phyloP scores from a whole-genome alignment of 495 filamentous ascomycete genomes.

The Articulospora tetracladia region DNA sequence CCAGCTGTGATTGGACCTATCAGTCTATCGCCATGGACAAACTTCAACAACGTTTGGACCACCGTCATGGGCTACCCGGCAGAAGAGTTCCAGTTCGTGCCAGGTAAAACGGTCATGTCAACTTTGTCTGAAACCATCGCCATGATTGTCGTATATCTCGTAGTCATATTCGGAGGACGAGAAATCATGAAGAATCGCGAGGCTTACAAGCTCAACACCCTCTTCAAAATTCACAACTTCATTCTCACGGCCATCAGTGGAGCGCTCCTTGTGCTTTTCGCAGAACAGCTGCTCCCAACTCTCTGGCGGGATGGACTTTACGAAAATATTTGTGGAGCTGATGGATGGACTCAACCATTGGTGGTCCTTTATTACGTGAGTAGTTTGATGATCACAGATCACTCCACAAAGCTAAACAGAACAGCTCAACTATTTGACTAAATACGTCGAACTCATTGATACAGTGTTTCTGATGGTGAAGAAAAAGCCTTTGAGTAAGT shows the following conservation, averaged over 20 bases:
- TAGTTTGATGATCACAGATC: constrained; percentile 10
- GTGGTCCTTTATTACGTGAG: constrained; percentile 74
- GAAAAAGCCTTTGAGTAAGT: constrained; percentile 77
- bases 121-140: constrained; percentile 60
- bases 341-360: constrained; percentile 73
- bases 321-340: constrained; percentile 61
- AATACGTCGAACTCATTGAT: constrained; percentile 73
- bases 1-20: constrained; percentile 8
- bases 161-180: constrained; percentile 67
- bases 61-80: constrained; percentile 63
- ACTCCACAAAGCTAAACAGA: too few species aligned
- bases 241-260: constrained; percentile 66
- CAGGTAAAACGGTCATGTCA: constrained; percentile 61
- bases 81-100: constrained; percentile 60
- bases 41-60: constrained; percentile 79
- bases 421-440: constrained; percentile 75
- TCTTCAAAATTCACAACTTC: constrained; percentile 78
- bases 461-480: constrained; percentile 76
- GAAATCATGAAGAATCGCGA: constrained; percentile 63
- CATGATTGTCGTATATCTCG: constrained; percentile 64
- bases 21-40: constrained; percentile 56
- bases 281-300: constrained; percentile 69
- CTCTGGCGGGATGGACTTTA: constrained; percentile 62
- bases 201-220: constrained; percentile 57
- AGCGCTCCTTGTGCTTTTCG: constrained; percentile 62